Base-by-base conservation (phyloP, 2,329 filamentous ascomycete genomes). In the Microcyclospora tardicrescens region DNA sequence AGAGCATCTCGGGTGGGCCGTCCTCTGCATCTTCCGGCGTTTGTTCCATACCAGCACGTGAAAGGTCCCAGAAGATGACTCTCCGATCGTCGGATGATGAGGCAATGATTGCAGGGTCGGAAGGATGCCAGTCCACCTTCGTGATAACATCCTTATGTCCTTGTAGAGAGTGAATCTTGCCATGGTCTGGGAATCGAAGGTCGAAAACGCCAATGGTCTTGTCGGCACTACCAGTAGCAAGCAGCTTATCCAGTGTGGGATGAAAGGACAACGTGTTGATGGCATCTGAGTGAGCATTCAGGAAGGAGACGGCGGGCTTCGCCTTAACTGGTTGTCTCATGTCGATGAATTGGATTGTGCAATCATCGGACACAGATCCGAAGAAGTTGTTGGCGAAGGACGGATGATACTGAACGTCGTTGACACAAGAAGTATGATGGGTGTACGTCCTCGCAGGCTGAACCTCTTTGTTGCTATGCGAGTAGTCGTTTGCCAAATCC, bases 191-290 rank as follows among this genome's bases (percentile, higher is more conserved):
- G 48, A 59, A 61, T 47, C 91, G 80, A 43, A 98, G 65, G 64
- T 98, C 91, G 86, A 91, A 98, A 40, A 98, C 73, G 10, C 82
- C 89, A 44, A 98, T 84, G 0, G 86, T 91, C 66, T 94, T 93
- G 60, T 98, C 91, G 1, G 84, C 86, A 19, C 89, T 96, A 2
- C 85, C 91, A 0, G 91, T 96, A 9, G 87, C 91, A 30, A 98
- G 71, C 29, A 94, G 72, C 28, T 82, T 84, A 57, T 98, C 89
- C n/a, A 81, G 82, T 27, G 79, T 80, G 0, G 87, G 87, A 56
- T 95, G 94, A 67, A 95, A 98, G 0, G 91, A 80, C 16, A 98
- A 68, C n/a, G 85, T 82, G 59, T 98, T 98, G 61, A 98, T 87
- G 13, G 89, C 89, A 60, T 96, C 91, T 8, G 73, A 73, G 57